Conservation (phyloP, 495 filamentous ascomycete species). For the Chaetomium fimeti region DNA sequence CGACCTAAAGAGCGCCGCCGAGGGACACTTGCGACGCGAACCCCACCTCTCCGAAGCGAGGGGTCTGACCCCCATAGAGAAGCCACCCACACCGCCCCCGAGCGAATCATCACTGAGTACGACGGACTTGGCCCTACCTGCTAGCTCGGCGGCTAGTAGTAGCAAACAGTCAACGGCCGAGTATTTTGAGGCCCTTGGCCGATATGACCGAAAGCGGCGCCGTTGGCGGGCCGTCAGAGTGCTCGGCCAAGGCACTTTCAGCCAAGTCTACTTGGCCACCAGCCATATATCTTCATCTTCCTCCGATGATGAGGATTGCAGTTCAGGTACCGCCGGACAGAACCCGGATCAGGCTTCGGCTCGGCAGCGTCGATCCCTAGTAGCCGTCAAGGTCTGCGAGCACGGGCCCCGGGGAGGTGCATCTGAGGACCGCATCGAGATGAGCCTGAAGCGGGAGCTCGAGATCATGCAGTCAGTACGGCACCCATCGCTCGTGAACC, state of each 20-base stretch:
- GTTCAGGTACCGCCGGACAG: slow-evolving; percentile 18
- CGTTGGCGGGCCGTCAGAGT: slow-evolving; percentile 74
- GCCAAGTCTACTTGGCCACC: slow-evolving; percentile 85
- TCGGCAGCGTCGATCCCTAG: slow-evolving; percentile 57
- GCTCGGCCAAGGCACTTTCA: slow-evolving; percentile 93
- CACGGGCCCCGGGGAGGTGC: slow-evolving; percentile 91
- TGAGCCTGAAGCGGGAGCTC: slow-evolving; percentile 88
- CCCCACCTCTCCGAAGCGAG: slow-evolving; percentile 74
- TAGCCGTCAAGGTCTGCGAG: slow-evolving; percentile 93
- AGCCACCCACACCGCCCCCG: slow-evolving; percentile 72
- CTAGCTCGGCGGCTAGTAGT: slow-evolving; percentile 31
- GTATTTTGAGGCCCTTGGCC: slow-evolving; percentile 61
- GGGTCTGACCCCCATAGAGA: slow-evolving; percentile 60
- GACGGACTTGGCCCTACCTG: slow-evolving; percentile 36
- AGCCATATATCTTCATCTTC: slow-evolving; percentile 45
- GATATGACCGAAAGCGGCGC: slow-evolving; percentile 55
- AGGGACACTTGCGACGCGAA: slow-evolving; percentile 68
- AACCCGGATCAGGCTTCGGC: slow-evolving; percentile 28
- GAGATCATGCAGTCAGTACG: slow-evolving; percentile 84
- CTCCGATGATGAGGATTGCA: slow-evolving; percentile 45
- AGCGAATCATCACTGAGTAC: slow-evolving; percentile 57
- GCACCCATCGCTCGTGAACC: slow-evolving; percentile 84
- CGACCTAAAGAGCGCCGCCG: slow-evolving; percentile 49
- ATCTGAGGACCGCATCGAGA: slow-evolving; percentile 81
- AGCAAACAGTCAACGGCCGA: slow-evolving; percentile 47